Evolutionary conservation across 179 eudicot species (phyloP).

Genomic region (Drosera spatulata): DNA sequence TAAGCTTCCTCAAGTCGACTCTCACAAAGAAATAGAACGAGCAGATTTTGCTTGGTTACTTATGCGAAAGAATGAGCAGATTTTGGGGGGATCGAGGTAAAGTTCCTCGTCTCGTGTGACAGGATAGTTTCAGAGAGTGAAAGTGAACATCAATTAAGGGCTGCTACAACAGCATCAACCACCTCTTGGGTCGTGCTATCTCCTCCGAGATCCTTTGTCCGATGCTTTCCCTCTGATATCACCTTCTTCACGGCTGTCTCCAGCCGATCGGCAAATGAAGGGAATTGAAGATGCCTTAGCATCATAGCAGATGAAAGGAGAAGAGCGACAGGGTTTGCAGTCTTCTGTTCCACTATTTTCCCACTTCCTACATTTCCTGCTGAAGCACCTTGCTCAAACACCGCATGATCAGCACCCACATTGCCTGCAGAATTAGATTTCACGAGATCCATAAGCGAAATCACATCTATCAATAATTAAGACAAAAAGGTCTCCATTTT

Average conservation of each 20-base stretch:
- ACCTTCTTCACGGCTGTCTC: conserved; percentile 24
- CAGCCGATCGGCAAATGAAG: too few relatives aligned
- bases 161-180: conserved; percentile 67
- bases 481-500: too few relatives aligned
- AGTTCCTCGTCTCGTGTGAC: too few relatives aligned
- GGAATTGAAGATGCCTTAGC: conserved; percentile 14
- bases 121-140: too few relatives aligned
- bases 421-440: conserved; percentile 38
- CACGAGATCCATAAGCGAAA: too few relatives aligned
- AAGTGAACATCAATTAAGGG: conserved; percentile 28
- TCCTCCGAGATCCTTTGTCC: conserved; percentile 89
- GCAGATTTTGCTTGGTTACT: too few relatives aligned
- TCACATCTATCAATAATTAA: too few relatives aligned
- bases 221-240: conserved; percentile 51
- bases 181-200: conserved; percentile 72
- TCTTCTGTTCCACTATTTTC: conserved; percentile 71
- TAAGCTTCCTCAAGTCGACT: too few relatives aligned
- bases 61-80: too few relatives aligned
- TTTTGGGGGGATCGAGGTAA: too few relatives aligned
- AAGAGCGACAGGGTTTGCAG: conserved; percentile 88
- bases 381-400: conserved; percentile 98
- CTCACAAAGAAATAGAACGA: too few relatives aligned
- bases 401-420: conserved; percentile 79
- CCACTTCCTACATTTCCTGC: conserved; percentile 21
- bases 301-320: conserved; percentile 98